A percentile compares a stretch with the other conserved stretches of the same genome.
These are phyloP conservation scores for Panicum virgatum DNA, from an alignment of 202 grass and related monocot species.

Conservation along the genomic window DNA sequence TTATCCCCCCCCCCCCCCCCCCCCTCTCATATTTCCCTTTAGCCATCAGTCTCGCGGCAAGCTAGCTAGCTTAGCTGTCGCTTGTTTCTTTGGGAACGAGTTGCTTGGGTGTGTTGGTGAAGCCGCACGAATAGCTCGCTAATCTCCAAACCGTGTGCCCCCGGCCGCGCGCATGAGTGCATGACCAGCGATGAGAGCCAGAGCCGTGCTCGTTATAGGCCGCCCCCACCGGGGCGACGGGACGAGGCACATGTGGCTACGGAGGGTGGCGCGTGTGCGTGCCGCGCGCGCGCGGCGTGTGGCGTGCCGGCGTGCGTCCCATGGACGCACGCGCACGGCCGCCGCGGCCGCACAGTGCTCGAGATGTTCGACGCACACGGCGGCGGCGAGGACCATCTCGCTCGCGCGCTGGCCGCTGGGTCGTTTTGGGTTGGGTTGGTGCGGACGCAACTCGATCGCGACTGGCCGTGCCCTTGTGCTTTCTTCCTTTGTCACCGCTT, in stretches of 20 bases:
- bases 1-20: no score
- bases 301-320: constrained; percentile 36
- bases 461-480: neutral
- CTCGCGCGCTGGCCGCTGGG: neutral
- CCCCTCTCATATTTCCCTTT: no score
- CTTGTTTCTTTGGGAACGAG: constrained; percentile 35
- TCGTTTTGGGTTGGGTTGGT: neutral
- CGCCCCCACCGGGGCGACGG: neutral
- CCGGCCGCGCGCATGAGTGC: no score
- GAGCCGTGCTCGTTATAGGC: neutral
- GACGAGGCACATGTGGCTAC: constrained; percentile 39
- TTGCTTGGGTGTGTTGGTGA: constrained; percentile 60
- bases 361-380: neutral
- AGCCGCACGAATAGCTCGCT: neutral
- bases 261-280: neutral
- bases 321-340: constrained; percentile 6
- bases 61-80: neutral
- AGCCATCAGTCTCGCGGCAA: no score
- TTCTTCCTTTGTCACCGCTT: neutral
- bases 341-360: neutral
- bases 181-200: neutral
- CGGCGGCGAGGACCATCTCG: neutral
- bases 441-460: constrained; percentile 27
- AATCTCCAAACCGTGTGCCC: neutral
- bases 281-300: neutral